Evolutionary conservation across 2,329 filamentous ascomycete genomes (phyloP).

Genomic region (Sclerotinia sclerotiorum): DNA sequence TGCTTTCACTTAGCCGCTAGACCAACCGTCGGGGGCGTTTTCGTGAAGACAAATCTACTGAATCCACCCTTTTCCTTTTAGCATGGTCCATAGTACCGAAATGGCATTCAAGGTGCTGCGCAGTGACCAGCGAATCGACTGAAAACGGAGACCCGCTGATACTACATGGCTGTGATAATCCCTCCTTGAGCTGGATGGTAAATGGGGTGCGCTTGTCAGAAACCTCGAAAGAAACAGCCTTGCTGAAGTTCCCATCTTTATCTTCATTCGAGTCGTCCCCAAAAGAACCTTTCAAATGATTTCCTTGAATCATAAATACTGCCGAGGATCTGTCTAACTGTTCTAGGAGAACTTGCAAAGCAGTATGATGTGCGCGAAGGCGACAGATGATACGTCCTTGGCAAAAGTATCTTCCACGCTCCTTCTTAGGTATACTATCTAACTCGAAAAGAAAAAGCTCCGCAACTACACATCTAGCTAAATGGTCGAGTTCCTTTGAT

Average conservation of each 20-base stretch:
- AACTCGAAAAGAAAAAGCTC: not conserved
- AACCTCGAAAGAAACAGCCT: not conserved
- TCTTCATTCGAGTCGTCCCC: not conserved
- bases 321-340: not conserved
- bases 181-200: not conserved
- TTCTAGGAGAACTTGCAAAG: not conserved
- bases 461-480: not conserved
- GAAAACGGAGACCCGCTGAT: not conserved
- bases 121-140: not conserved
- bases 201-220: not conserved
- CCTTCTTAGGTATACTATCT: not conserved
- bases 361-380: not conserved
- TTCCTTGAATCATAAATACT: not conserved
- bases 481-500: not conserved
- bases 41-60: not conserved
- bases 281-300: not conserved
- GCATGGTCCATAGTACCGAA: not conserved
- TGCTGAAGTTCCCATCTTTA: not conserved
- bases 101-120: not conserved
- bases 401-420: not conserved
- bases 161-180: not conserved
- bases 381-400: not conserved
- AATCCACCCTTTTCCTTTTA: not conserved
- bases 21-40: not conserved
- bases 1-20: too few relatives aligned